These are phyloP conservation scores for Backusella circina DNA, from an alignment of 192 early-diverging fungal genomes.

Conservation along the genomic window DNA sequence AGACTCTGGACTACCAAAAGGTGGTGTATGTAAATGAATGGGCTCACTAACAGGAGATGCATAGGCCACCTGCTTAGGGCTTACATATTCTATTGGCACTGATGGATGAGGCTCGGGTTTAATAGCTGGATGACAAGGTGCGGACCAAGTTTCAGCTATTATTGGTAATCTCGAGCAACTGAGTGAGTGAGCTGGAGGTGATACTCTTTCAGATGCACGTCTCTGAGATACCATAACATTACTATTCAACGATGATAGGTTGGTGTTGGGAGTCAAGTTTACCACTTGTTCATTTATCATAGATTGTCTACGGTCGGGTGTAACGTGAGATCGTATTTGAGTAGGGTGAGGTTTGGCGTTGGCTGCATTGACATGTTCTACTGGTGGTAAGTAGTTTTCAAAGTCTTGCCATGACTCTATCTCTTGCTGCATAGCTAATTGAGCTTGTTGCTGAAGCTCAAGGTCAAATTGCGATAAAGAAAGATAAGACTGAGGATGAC, in stretches of 20 bases:
- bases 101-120: background rate
- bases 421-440: conserved; percentile 5
- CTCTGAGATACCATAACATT: background rate
- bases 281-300: background rate
- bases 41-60: background rate
- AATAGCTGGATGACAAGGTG: background rate
- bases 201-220: background rate
- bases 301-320: background rate
- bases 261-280: background rate
- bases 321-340: background rate
- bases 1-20: conserved; percentile 8
- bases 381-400: conserved; percentile 7
- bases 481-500: background rate
- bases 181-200: background rate
- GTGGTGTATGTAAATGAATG: background rate
- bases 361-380: background rate
- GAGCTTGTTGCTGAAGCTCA: conserved; percentile 13
- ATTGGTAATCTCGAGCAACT: background rate
- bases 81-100: background rate
- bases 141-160: background rate
- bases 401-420: conserved; percentile 11
- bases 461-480: conserved; percentile 8
- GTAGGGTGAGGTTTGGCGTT: background rate
- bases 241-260: background rate
- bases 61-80: background rate